Evolutionary conservation across 345 rosid genomes (phyloP).

Genomic region (Noccaea bulbosa): DNA sequence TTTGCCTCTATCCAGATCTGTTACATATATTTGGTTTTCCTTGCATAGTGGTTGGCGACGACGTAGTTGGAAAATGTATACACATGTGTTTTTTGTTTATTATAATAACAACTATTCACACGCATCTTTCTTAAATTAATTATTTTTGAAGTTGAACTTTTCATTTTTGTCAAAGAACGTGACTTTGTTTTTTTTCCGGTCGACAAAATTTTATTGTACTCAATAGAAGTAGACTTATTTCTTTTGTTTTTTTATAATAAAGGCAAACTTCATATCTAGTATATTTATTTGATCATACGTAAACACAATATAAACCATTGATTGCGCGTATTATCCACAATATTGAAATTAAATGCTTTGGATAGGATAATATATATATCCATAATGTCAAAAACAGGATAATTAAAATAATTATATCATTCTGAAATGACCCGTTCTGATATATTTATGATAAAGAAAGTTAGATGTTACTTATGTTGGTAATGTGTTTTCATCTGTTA

Average conservation of each 20-base stretch:
- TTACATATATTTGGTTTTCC: not conserved
- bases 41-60: constrained; percentile 33
- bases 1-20: constrained; percentile 10
- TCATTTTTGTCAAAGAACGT: not conserved
- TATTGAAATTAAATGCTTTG: no score
- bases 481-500: constrained; percentile 15
- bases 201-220: constrained; percentile 6
- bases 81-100: not conserved
- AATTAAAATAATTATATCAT: not conserved
- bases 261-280: not conserved
- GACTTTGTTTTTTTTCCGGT: not conserved
- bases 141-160: not conserved
- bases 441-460: not conserved
- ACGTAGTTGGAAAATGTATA: constrained; percentile 28
- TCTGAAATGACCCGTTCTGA: constrained; percentile 19
- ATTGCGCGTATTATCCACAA: not conserved
- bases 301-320: no score
- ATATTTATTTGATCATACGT: not conserved
- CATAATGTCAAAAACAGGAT: no score
- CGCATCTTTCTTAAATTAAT: not conserved
- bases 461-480: not conserved
- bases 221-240: not conserved
- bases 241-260: not conserved
- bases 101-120: not conserved
- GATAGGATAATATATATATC: no score